phyloP scores from a whole-genome alignment of 257 asterid genomes.

The Lithospermum erythrorhizon region DNA sequence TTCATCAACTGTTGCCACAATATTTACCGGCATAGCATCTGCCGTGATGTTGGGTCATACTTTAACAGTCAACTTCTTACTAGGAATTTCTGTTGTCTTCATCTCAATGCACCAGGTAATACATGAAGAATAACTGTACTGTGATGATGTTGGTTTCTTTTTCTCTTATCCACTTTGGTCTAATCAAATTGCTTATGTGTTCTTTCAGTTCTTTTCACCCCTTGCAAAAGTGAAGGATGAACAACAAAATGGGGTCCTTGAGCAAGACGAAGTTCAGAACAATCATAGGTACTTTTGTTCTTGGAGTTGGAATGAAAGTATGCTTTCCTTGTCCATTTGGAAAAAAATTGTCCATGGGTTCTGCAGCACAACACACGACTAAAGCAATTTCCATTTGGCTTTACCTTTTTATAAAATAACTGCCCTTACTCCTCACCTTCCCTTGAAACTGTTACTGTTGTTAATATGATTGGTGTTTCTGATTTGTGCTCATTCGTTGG shows the following conservation, averaged over 20 bases:
- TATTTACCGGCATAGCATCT: constrained; percentile 96
- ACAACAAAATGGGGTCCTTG: constrained; percentile 43
- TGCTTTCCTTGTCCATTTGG: too few species aligned
- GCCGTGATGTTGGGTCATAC: constrained; percentile 85
- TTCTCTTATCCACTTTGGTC: background rate
- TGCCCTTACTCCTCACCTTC: too few species aligned
- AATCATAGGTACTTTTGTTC: constrained; percentile 43
- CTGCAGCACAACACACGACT: too few species aligned
- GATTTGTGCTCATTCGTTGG: background rate
- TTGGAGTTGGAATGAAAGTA: background rate
- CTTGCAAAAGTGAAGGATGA: constrained; percentile 86
- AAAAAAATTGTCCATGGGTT: too few species aligned
- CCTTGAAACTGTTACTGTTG: background rate
- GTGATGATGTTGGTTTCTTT: constrained; percentile 5
- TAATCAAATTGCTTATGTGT: background rate
- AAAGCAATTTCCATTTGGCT: too few species aligned
- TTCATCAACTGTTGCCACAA: constrained; percentile 96
- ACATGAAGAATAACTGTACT: constrained; percentile 2
- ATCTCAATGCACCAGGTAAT: constrained; percentile 99
- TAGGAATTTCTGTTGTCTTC: constrained; percentile 95
- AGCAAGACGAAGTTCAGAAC: constrained; percentile 31
- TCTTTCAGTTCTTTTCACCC: constrained; percentile 80
- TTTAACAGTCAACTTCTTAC: constrained; percentile 74
- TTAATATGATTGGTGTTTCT: background rate
- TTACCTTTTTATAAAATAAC: too few species aligned